Evolutionary conservation across 2,329 filamentous ascomycete genomes (phyloP).

Genomic region (Fusarium sp.): DNA sequence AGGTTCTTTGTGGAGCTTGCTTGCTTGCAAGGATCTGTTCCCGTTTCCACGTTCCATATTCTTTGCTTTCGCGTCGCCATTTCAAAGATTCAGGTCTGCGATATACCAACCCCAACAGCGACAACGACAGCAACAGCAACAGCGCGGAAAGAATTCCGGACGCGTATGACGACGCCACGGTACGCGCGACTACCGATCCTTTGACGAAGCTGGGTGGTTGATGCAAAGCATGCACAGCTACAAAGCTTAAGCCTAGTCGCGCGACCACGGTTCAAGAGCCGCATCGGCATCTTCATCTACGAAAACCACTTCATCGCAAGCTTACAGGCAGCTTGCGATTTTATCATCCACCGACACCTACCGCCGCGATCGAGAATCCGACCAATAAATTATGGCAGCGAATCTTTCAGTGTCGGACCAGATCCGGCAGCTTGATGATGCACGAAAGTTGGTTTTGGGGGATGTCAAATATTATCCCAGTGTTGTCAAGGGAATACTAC

Average conservation of each 20-base stretch:
- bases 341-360: neutral
- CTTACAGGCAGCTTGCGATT: slow-evolving; percentile 18
- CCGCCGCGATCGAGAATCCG: slow-evolving; percentile 10
- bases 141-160: neutral
- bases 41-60: slow-evolving; percentile 36
- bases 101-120: slow-evolving; percentile 12
- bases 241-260: slow-evolving; percentile 46
- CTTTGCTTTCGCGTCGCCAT: slow-evolving; percentile 41
- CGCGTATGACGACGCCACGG: neutral
- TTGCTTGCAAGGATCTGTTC: slow-evolving; percentile 36
- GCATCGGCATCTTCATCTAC: slow-evolving; percentile 32
- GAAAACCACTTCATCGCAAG: slow-evolving; percentile 14
- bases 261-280: slow-evolving; percentile 40
- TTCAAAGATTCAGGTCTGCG: slow-evolving; percentile 26
- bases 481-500: slow-evolving; percentile 92
- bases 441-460: slow-evolving; percentile 86
- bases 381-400: slow-evolving; percentile 58
- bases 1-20: slow-evolving; percentile 30
- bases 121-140: neutral
- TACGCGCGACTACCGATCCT: slow-evolving; percentile 4
- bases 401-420: slow-evolving; percentile 74
- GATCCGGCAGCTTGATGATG: slow-evolving; percentile 87
- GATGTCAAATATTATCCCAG: slow-evolving; percentile 90
- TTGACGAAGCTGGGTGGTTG: slow-evolving; percentile 27
- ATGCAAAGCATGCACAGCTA: slow-evolving; percentile 44